Percentiles rank a stretch among this genome's conserved stretches.
phyloP scores from a whole-genome alignment of 495 filamentous ascomycete species.

The Podospora appendiculata region DNA sequence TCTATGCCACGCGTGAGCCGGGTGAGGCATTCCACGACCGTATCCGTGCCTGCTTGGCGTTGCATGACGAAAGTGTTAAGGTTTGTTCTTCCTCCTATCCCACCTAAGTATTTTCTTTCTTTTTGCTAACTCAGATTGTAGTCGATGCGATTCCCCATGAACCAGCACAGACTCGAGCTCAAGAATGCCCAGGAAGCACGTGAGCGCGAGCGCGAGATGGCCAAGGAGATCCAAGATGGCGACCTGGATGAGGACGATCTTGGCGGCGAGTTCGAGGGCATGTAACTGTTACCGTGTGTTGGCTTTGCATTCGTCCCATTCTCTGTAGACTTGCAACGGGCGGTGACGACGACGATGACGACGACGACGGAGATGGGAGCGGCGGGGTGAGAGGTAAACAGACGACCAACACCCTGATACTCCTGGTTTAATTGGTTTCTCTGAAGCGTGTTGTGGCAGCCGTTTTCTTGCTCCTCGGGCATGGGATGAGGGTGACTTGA shows the following conservation, averaged over 20 bases:
- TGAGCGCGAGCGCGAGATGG: constrained; percentile 90
- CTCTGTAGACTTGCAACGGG: constrained; percentile 14
- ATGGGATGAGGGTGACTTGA: no score
- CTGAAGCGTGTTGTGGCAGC: not conserved
- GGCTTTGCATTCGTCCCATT: constrained; percentile 6
- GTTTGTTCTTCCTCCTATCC: constrained; percentile 36
- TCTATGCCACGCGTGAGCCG: constrained; percentile 92
- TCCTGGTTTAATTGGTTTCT: not conserved
- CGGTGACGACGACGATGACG: no score
- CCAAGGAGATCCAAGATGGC: constrained; percentile 98
- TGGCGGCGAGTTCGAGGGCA: constrained; percentile 92
- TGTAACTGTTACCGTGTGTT: constrained; percentile 47
- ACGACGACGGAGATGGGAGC: not conserved
- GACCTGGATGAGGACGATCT: constrained; percentile 97
- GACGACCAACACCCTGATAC: not conserved
- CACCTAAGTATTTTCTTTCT: no score
- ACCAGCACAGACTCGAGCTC: constrained; percentile 93
- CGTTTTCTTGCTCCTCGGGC: no score
- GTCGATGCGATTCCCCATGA: constrained; percentile 99
- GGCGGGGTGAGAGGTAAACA: not conserved
- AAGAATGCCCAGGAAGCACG: constrained; percentile 97
- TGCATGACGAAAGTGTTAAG: constrained; percentile 98
- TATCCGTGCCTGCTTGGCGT: constrained; percentile 77
- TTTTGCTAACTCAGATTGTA: constrained; percentile 20
- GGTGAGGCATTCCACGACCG: constrained; percentile 96